These are phyloP conservation scores for Arbutus unedo DNA, from an alignment of 148 eudicot species.

Conservation along the genomic window DNA sequence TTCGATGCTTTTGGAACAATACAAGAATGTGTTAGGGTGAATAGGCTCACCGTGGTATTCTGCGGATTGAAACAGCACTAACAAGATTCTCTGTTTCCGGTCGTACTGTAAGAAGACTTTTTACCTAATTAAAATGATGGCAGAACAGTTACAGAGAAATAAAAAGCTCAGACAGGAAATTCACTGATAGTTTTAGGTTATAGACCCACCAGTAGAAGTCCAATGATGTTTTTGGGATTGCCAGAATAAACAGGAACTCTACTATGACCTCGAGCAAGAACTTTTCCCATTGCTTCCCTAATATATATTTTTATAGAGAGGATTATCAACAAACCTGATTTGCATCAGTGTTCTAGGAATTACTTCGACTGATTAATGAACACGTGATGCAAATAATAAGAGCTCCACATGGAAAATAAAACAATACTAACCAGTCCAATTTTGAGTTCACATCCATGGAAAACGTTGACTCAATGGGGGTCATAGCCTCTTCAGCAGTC, in stretches of 20 bases:
- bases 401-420: neutral
- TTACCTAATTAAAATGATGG: constrained; percentile 48
- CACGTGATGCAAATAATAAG: constrained; percentile 10
- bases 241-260: constrained; percentile 98
- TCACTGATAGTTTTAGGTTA: constrained; percentile 7
- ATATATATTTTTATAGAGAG: constrained; percentile 10
- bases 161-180: neutral
- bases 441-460: constrained; percentile 92
- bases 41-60: constrained; percentile 74
- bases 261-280: constrained; percentile 96
- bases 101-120: constrained; percentile 90
- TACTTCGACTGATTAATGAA: neutral
- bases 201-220: constrained; percentile 77
- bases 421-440: constrained; percentile 70
- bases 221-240: constrained; percentile 86
- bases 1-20: neutral
- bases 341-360: neutral
- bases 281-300: constrained; percentile 99
- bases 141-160: constrained; percentile 10
- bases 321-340: neutral
- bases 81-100: constrained; percentile 99
- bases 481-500: constrained; percentile 99
- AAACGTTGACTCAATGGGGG: constrained; percentile 96
- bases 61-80: constrained; percentile 90
- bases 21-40: constrained; percentile 2